phyloP scores from a whole-genome alignment of 495 filamentous ascomycete species.

The Elasticomyces elasticus region DNA sequence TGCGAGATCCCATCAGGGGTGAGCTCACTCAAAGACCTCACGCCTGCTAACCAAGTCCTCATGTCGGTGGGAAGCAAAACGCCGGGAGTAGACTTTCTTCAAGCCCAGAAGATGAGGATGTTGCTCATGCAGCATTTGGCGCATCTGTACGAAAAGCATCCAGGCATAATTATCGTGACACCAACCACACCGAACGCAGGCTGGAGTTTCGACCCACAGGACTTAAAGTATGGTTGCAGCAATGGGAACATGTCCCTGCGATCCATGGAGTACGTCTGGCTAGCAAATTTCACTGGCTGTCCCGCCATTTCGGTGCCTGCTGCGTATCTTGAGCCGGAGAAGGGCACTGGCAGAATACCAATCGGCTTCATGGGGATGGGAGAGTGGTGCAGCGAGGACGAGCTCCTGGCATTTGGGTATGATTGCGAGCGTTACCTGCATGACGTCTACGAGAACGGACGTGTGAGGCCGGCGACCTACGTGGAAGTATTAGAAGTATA shows the following conservation, averaged over 20 bases:
- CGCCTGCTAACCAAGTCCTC: constrained; percentile 64
- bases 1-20: constrained; percentile 29
- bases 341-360: constrained; percentile 50
- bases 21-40: constrained; percentile 41
- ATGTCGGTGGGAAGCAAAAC: constrained; percentile 54
- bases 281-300: constrained; percentile 74
- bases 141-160: constrained; percentile 57
- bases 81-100: constrained; percentile 56
- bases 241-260: constrained; percentile 62
- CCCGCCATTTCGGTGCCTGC: constrained; percentile 71
- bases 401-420: constrained; percentile 61
- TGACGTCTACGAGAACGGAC: constrained; percentile 34
- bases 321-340: constrained; percentile 49
- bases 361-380: constrained; percentile 84
- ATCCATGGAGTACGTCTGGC: constrained; percentile 82
- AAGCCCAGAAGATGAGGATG: constrained; percentile 62
- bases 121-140: constrained; percentile 78
- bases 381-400: constrained; percentile 81
- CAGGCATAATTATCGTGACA: constrained; percentile 67
- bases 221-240: constrained; percentile 55
- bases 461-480: constrained; percentile 36
- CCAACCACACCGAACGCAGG: constrained; percentile 71
- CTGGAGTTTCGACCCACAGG: constrained; percentile 50
- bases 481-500: constrained; percentile 39
- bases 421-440: constrained; percentile 51